phyloP scores from a whole-genome alignment of 441 rosid genomes.

The Macaranga tanarius region DNA sequence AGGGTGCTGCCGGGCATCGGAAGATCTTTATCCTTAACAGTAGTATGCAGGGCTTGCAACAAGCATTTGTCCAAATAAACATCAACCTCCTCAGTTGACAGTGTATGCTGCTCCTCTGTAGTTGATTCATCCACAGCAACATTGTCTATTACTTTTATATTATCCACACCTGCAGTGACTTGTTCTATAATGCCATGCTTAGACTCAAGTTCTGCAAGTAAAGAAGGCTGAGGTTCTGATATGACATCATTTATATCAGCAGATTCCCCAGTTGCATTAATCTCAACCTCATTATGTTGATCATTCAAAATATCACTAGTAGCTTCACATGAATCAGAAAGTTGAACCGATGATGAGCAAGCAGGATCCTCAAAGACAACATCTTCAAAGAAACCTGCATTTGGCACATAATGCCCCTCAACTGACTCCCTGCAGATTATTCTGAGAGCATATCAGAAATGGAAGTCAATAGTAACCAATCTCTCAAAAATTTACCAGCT shows the following conservation, averaged over 20 bases:
- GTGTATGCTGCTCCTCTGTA: conserved; percentile 44
- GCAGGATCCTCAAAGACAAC: conserved; percentile 79
- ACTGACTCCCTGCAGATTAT: conserved; percentile 68
- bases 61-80: conserved; percentile 80
- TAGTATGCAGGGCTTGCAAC: conserved; percentile 84
- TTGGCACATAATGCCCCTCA: conserved; percentile 81
- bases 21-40: conserved; percentile 86
- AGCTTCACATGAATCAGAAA: conserved; percentile 46
- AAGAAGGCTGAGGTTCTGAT: conserved; percentile 26
- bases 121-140: conserved; percentile 38
- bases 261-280: conserved; percentile 38
- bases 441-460: conserved; percentile 24
- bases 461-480: conserved; percentile 14
- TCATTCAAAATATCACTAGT: conserved; percentile 33
- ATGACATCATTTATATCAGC: conserved; percentile 20
- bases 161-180: conserved; percentile 39
- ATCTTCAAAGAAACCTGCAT: conserved; percentile 78
- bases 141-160: conserved; percentile 43
- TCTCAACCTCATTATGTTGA: conserved; percentile 27
- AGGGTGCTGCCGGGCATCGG: conserved; percentile 94
- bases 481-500: conserved; percentile 12
- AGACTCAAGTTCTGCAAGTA: conserved; percentile 32
- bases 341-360: conserved; percentile 35
- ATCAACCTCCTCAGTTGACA: conserved; percentile 67
- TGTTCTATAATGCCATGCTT: conserved; percentile 34